These are phyloP conservation scores for Metarhizium humberi DNA, from an alignment of 2,329 filamentous ascomycete species.

Conservation along the genomic window DNA sequence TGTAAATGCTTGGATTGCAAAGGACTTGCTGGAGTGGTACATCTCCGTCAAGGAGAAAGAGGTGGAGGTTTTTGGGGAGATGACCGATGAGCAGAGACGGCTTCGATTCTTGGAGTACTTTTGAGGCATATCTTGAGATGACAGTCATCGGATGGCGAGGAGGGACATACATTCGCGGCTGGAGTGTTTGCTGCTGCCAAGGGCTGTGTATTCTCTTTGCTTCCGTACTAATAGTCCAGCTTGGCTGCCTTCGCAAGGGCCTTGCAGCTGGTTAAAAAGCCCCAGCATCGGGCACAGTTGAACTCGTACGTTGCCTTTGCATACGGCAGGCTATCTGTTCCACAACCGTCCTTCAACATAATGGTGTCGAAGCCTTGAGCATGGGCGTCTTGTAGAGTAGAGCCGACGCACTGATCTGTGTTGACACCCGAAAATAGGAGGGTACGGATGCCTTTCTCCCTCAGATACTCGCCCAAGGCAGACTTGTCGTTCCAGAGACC, in stretches of 20 bases:
- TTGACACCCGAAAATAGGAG: constrained; percentile 2
- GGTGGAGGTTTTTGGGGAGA: neutral
- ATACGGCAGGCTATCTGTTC: constrained; percentile 2
- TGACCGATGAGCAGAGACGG: neutral
- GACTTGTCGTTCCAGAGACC: neutral
- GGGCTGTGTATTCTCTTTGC: neutral
- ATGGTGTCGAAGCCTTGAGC: constrained; percentile 3
- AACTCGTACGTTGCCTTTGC: neutral
- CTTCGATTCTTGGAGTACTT: neutral
- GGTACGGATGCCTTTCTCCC: neutral
- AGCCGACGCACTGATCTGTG: constrained; percentile 1
- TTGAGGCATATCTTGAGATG: neutral
- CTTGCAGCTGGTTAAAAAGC: neutral
- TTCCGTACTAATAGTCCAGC: neutral
- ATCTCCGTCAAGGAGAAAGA: neutral
- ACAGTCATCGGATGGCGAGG: neutral
- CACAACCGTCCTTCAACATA: constrained; percentile 3
- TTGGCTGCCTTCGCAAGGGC: neutral
- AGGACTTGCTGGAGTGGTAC: too few relatives aligned
- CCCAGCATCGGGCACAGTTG: neutral
- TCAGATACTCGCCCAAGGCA: neutral
- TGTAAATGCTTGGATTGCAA: too few relatives aligned
- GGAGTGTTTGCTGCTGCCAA: neutral
- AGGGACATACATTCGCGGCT: neutral
- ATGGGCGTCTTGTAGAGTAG: constrained; percentile 1